phyloP scores from a whole-genome alignment of 768 basidiomycete genomes.

The Daedaleopsis nitida region DNA sequence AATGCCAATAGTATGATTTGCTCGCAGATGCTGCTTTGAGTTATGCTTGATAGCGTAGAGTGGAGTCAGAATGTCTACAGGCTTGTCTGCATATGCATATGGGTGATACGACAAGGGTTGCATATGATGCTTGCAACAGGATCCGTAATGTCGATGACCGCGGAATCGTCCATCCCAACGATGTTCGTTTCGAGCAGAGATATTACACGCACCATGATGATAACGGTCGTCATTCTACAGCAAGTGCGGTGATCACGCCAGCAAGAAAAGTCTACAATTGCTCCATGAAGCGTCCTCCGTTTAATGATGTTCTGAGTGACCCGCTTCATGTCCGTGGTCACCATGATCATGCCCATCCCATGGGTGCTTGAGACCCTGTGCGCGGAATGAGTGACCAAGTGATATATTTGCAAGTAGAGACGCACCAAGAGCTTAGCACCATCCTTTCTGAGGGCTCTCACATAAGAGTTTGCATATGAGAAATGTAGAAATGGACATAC shows the following conservation, averaged over 20 bases:
- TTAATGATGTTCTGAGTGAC: slow-evolving; percentile 43
- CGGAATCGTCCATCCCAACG: too few species aligned
- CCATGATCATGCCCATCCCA: slow-evolving; percentile 65
- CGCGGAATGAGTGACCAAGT: background rate
- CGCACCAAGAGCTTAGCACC: slow-evolving; percentile 39
- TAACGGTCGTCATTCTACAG: background rate
- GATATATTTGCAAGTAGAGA: background rate
- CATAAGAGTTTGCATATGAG: slow-evolving; percentile 1
- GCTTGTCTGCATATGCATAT: too few species aligned
- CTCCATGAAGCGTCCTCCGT: background rate
- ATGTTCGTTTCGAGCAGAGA: too few species aligned
- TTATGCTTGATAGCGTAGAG: too few species aligned
- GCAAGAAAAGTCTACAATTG: background rate
- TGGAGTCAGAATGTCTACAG: too few species aligned
- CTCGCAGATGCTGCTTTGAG: too few species aligned
- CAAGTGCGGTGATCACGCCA: background rate
- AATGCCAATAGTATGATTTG: too few species aligned
- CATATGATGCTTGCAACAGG: too few species aligned
- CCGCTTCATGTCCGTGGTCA: slow-evolving; percentile 43
- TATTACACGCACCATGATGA: background rate
- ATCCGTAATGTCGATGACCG: too few species aligned
- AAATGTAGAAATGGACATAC: slow-evolving; percentile 47
- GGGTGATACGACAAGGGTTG: too few species aligned
- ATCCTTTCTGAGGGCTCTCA: slow-evolving; percentile 37
- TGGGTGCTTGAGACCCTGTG: slow-evolving; percentile 48